These are phyloP conservation scores for Acaromyces ingoldii DNA, from an alignment of 1,284 basidiomycete genomes.

Conservation along the genomic window DNA sequence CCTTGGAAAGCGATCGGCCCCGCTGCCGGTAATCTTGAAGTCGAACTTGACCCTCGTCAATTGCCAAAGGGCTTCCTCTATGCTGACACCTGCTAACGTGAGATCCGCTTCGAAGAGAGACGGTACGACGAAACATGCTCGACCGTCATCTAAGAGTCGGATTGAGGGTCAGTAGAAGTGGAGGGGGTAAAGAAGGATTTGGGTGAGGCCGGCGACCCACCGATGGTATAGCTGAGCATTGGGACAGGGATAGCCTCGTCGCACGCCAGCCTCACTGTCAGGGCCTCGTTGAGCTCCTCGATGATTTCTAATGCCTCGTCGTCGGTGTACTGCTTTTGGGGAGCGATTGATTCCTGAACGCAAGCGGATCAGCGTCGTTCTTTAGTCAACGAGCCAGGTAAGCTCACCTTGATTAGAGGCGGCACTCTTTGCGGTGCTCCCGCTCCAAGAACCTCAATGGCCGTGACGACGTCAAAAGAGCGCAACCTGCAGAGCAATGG, in stretches of 20 bases:
- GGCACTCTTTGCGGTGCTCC: background rate
- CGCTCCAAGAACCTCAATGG: background rate
- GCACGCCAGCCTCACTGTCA: constrained; percentile 64
- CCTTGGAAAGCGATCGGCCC: constrained; percentile 24
- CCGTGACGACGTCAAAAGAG: background rate
- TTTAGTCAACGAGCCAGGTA: background rate
- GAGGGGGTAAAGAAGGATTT: background rate
- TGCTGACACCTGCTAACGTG: constrained; percentile 63
- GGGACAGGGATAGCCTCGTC: constrained; percentile 45
- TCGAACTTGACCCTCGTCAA: constrained; percentile 43
- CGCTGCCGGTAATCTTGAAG: constrained; percentile 22
- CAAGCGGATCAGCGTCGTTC: background rate
- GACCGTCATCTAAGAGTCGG: background rate
- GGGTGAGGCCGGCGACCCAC: constrained; percentile 55
- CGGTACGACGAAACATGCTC: background rate
- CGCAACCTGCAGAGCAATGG: background rate
- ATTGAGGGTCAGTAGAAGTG: constrained; percentile 7
- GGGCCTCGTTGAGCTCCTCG: constrained; percentile 66
- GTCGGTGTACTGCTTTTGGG: constrained; percentile 64
- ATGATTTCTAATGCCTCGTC: constrained; percentile 64
- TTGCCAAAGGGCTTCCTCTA: constrained; percentile 42
- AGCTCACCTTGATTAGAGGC: background rate
- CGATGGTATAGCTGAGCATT: constrained; percentile 62
- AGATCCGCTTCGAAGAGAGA: constrained; percentile 46
- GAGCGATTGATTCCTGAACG: constrained; percentile 53